Conservation (phyloP, 1,284 basidiomycete genomes). For the Coriolopsis trogii region DNA sequence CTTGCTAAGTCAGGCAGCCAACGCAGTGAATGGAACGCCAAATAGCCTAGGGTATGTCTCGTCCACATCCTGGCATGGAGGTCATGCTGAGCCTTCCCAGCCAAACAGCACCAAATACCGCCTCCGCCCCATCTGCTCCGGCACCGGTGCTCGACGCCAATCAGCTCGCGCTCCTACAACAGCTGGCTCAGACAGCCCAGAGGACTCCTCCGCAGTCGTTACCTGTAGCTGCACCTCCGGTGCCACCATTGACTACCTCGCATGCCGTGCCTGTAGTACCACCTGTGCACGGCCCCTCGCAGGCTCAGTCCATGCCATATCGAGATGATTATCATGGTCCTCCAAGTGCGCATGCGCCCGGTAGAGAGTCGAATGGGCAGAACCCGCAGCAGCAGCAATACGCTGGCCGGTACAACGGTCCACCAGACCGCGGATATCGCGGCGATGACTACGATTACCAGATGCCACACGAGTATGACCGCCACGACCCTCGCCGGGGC, state of each 20-base stretch:
- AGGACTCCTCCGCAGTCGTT: constrained; percentile 37
- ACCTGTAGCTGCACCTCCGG: constrained; percentile 36
- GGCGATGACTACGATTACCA: constrained; percentile 39
- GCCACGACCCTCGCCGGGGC: constrained; percentile 46
- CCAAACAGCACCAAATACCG: constrained; percentile 65
- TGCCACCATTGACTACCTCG: constrained; percentile 34
- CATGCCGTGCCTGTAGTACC: constrained; percentile 37
- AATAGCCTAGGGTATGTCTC: neutral
- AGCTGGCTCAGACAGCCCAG: constrained; percentile 65
- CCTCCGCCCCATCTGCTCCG: constrained; percentile 29
- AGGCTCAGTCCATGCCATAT: constrained; percentile 40
- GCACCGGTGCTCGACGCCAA: constrained; percentile 49
- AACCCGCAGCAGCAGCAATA: neutral
- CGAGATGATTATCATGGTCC: constrained; percentile 47
- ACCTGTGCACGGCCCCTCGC: constrained; percentile 35
- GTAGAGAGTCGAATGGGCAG: constrained; percentile 44
- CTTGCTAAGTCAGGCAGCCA: constrained; percentile 64
- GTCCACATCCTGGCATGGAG: constrained; percentile 26
- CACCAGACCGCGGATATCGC: constrained; percentile 48
- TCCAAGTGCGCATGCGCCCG: constrained; percentile 26
- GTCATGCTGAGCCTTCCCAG: constrained; percentile 35
- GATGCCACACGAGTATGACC: constrained; percentile 38
- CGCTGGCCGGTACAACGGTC: constrained; percentile 48
- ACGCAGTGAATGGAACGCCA: constrained; percentile 18
- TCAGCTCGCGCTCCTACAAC: constrained; percentile 72